phyloP scores from a whole-genome alignment of 2,329 filamentous ascomycete genomes.

The Paraphoma chrysanthemicola region DNA sequence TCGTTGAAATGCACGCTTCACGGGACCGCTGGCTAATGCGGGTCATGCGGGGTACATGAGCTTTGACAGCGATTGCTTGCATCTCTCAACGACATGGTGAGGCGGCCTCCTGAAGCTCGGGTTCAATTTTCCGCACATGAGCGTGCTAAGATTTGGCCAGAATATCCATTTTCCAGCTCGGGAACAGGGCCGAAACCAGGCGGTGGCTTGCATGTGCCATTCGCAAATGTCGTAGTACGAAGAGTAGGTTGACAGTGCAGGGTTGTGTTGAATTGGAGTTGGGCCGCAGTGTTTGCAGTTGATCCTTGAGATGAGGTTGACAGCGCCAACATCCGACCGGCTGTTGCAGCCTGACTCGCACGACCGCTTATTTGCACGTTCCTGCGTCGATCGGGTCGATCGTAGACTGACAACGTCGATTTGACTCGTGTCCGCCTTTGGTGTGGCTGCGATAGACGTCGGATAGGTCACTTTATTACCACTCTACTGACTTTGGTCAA shows the following conservation, averaged over 20 bases:
- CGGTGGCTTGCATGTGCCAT: background rate
- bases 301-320: background rate
- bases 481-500: background rate
- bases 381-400: constrained; percentile 1
- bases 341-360: background rate
- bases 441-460: background rate
- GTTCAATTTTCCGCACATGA: background rate
- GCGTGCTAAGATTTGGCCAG: background rate
- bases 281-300: constrained; percentile 6
- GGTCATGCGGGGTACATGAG: constrained; percentile 7
- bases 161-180: background rate
- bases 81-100: background rate
- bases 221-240: no score
- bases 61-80: background rate
- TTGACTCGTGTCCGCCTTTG: background rate
- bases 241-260: background rate
- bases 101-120: background rate
- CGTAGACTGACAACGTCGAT: background rate
- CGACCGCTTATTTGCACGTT: background rate
- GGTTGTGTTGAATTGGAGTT: background rate
- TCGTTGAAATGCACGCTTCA: background rate
- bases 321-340: background rate
- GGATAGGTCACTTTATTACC: no score
- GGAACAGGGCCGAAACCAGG: background rate
- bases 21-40: constrained; percentile 3